Percentiles rank a stretch among this genome's conserved stretches.
phyloP scores from a whole-genome alignment of 768 basidiomycete genomes.

The Trametes punicea region DNA sequence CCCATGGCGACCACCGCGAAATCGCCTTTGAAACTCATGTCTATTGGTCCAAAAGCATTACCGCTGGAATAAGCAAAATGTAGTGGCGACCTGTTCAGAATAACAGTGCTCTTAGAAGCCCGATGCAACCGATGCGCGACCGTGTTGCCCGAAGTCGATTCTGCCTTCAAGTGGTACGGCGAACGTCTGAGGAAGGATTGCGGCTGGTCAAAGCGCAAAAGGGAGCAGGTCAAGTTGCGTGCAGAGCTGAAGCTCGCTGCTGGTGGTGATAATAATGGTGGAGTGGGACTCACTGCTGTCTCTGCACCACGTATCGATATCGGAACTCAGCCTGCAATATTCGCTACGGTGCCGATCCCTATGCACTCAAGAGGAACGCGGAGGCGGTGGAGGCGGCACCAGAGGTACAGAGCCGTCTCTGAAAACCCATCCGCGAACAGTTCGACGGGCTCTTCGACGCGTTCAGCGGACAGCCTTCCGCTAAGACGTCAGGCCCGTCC shows the following conservation, averaged over 20 bases:
- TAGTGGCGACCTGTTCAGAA: too few relatives aligned
- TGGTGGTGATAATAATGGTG: not conserved
- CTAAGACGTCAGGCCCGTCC: not conserved
- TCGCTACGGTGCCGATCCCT: too few relatives aligned
- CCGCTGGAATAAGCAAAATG: too few relatives aligned
- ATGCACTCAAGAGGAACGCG: not conserved
- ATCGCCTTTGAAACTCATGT: too few relatives aligned
- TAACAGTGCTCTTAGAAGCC: not conserved
- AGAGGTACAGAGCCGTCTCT: too few relatives aligned
- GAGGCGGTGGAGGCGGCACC: not conserved
- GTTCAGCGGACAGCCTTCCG: not conserved
- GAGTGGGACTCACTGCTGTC: not conserved
- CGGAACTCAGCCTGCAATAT: not conserved
- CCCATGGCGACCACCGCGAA: too few relatives aligned
- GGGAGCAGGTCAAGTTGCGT: not conserved
- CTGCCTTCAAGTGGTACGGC: not conserved
- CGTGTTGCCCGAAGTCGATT: not conserved
- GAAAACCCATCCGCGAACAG: not conserved
- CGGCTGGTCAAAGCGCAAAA: not conserved
- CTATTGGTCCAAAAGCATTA: too few relatives aligned
- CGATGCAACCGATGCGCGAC: not conserved
- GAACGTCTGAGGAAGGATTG: not conserved
- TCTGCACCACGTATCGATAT: not conserved
- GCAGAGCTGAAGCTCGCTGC: too few relatives aligned
- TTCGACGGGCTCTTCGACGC: constrained; percentile 14